Conservation (phyloP, 305 asterid species). For the Fraxinus nigra region DNA sequence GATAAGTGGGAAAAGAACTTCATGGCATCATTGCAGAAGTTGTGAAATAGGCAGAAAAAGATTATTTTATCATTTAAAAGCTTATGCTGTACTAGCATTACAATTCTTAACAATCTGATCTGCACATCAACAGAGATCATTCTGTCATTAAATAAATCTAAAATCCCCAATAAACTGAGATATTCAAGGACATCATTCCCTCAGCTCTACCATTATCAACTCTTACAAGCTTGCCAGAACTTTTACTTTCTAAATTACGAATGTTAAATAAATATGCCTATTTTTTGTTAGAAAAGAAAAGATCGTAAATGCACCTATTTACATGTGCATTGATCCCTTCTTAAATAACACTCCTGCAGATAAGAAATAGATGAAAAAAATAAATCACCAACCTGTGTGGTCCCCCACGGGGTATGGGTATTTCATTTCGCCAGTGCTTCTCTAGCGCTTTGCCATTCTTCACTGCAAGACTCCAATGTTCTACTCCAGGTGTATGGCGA, state of each 20-base stretch:
- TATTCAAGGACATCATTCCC: background rate
- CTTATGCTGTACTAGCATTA: background rate
- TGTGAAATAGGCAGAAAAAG: background rate
- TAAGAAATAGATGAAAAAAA: background rate
- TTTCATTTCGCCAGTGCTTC: conserved; percentile 58
- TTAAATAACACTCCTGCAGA: background rate
- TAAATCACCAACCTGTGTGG: conserved; percentile 55
- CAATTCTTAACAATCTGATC: background rate
- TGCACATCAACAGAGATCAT: background rate
- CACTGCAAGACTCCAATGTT: conserved; percentile 79
- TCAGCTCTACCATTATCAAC: background rate
- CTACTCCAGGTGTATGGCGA: conserved; percentile 67
- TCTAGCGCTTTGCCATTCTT: conserved; percentile 65
- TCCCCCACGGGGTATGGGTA: conserved; percentile 77
- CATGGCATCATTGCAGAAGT: background rate
- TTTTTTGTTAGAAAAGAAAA: background rate
- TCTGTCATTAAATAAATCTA: background rate
- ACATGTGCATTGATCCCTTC: background rate
- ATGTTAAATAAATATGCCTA: background rate
- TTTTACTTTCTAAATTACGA: background rate
- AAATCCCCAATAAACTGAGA: background rate
- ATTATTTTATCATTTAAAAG: background rate
- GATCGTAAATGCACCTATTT: background rate
- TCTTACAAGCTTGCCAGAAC: background rate
- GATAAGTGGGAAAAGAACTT: background rate